These are phyloP conservation scores for Tylopilus sp. DNA, from an alignment of 1,284 basidiomycete species.

Conservation along the genomic window DNA sequence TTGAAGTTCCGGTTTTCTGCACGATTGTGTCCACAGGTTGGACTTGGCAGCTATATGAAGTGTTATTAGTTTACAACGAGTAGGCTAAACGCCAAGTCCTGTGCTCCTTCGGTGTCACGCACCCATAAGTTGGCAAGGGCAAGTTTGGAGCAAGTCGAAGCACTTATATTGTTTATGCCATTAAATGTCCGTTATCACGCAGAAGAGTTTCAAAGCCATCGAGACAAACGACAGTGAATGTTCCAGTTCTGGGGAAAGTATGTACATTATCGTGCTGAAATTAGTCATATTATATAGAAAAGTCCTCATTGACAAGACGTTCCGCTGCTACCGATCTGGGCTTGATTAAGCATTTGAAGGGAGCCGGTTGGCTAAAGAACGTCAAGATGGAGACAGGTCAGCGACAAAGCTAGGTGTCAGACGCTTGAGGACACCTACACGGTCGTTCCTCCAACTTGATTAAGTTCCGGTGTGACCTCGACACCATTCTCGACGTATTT, in stretches of 20 bases:
- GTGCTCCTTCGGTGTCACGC: no score
- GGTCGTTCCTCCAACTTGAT: constrained; percentile 21
- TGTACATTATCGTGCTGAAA: background rate
- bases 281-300: background rate
- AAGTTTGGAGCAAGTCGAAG: no score
- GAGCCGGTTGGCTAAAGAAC: constrained; percentile 60
- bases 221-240: background rate
- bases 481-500: constrained; percentile 32
- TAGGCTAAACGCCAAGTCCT: no score
- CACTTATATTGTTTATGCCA: no score
- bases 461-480: constrained; percentile 29
- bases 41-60: no score
- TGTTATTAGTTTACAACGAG: no score
- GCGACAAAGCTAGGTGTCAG: background rate
- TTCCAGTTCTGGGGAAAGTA: background rate
- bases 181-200: no score
- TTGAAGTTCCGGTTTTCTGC: no score
- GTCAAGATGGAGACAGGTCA: background rate
- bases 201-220: no score
- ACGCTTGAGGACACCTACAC: constrained; percentile 12
- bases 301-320: constrained; percentile 55
- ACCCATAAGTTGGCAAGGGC: no score
- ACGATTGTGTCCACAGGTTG: no score
- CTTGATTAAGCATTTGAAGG: constrained; percentile 66
- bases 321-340: constrained; percentile 62